A percentile compares a stretch with the other conserved stretches of the same genome.
Conservation (phyloP, 2,329 filamentous ascomycete genomes). For the Didymella segeticola region DNA sequence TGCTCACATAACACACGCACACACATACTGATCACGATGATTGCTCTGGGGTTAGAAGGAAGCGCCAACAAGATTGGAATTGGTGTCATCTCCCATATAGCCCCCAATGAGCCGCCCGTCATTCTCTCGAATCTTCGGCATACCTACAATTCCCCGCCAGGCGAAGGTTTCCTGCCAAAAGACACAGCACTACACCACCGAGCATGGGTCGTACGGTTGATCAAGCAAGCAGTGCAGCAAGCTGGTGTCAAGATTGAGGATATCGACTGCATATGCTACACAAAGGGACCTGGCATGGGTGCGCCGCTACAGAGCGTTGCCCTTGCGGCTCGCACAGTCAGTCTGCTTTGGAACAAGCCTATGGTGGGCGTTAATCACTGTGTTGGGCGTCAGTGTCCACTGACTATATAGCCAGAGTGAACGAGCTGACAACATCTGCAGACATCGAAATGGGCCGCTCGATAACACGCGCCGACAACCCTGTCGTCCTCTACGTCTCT, state of each 20-base stretch:
- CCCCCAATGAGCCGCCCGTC: constrained; percentile 53
- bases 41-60: constrained; percentile 81
- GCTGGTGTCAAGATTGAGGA: constrained; percentile 64
- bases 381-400: constrained; percentile 71
- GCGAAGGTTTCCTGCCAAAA: constrained; percentile 93
- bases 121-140: constrained; percentile 93
- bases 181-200: constrained; percentile 95
- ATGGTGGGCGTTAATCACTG: constrained; percentile 97
- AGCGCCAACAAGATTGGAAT: constrained; percentile 98
- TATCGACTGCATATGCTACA: constrained; percentile 94
- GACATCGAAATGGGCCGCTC: constrained; percentile 97
- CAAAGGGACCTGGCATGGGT: constrained; percentile 94
- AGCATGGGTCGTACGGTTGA: constrained; percentile 79
- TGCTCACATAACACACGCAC: constrained; percentile 1
- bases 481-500: constrained; percentile 93
- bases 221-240: constrained; percentile 77
- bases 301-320: constrained; percentile 88
- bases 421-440: constrained; percentile 13
- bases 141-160: constrained; percentile 90
- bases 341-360: constrained; percentile 84
- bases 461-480: constrained; percentile 89
- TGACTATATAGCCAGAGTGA: too few relatives aligned
- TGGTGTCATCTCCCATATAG: constrained; percentile 83
- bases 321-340: constrained; percentile 80
- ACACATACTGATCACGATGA: constrained; percentile 63